Percentiles rank a stretch among this genome's conserved stretches.
These are phyloP conservation scores for Pelagomonas calceolata DNA, from an alignment of 108 stramenopile genomes.

Conservation along the genomic window DNA sequence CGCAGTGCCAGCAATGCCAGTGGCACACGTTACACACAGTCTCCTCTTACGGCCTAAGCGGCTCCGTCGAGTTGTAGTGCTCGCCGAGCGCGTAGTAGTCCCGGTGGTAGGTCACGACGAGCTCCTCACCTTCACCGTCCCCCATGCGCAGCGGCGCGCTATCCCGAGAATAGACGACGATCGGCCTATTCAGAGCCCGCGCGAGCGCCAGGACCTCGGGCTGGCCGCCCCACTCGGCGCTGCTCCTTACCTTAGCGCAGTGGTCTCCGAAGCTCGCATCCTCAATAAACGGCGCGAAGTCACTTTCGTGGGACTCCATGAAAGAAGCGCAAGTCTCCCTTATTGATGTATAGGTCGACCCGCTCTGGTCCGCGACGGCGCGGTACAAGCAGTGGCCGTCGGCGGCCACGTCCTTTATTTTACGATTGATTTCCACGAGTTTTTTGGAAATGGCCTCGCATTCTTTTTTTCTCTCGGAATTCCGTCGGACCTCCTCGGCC, in stretches of 20 bases:
- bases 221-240: constrained; percentile 93
- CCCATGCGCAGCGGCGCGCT: constrained; percentile 32
- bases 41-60: no score
- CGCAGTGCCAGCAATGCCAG: no score
- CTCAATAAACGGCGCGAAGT: constrained; percentile 77
- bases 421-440: constrained; percentile 16
- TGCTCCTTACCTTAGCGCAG: constrained; percentile 56
- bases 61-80: constrained; percentile 86
- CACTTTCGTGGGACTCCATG: constrained; percentile 45
- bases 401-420: constrained; percentile 64
- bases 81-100: constrained; percentile 94
- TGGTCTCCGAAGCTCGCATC: constrained; percentile 66
- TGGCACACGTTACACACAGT: no score
- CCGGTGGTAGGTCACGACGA: constrained; percentile 77
- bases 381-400: constrained; percentile 95
- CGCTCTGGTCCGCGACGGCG: constrained; percentile 63
- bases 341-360: background rate
- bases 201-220: constrained; percentile 78
- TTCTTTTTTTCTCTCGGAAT: background rate
- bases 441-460: constrained; percentile 8
- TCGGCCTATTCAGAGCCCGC: constrained; percentile 61
- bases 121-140: constrained; percentile 29
- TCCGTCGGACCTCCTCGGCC: constrained; percentile 37
- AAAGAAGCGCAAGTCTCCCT: constrained; percentile 19
- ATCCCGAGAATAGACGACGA: constrained; percentile 62